phyloP scores from a whole-genome alignment of 768 basidiomycete species.

The Phanerodontia chrysosporium region DNA sequence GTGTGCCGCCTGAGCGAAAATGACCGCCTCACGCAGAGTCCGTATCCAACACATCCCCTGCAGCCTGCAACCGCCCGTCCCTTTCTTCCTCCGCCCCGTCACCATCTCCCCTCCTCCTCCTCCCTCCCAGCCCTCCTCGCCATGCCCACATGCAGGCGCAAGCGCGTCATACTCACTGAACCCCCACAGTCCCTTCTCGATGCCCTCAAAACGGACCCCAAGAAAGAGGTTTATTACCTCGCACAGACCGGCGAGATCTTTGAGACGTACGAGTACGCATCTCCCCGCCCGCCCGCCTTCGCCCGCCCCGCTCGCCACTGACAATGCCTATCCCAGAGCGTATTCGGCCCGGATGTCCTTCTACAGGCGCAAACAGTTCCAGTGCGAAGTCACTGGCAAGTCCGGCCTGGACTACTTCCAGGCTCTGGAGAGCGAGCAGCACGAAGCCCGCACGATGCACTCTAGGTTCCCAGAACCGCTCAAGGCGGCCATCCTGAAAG shows the following conservation, averaged over 20 bases:
- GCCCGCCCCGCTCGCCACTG: not conserved
- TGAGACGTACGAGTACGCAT: conserved; percentile 86
- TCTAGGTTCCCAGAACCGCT: conserved; percentile 89
- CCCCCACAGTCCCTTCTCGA: conserved; percentile 68
- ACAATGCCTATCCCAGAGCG: conserved; percentile 39
- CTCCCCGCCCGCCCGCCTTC: conserved; percentile 23
- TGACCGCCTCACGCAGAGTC: conserved; percentile 24
- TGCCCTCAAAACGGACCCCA: conserved; percentile 57
- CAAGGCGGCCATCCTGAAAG: conserved; percentile 85
- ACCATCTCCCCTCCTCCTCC: conserved; percentile 26
- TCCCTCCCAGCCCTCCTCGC: conserved; percentile 18
- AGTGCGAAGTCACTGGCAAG: conserved; percentile 96
- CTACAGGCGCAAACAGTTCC: conserved; percentile 91
- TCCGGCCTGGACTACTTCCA: conserved; percentile 91
- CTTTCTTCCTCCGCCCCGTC: conserved; percentile 39
- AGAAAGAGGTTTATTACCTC: conserved; percentile 85
- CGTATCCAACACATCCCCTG: conserved; percentile 25
- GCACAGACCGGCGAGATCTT: conserved; percentile 96
- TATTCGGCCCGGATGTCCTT: conserved; percentile 93
- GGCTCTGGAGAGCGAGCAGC: conserved; percentile 86
- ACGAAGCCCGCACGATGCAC: conserved; percentile 87
- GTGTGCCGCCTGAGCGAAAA: conserved; percentile 26
- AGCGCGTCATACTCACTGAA: conserved; percentile 85
- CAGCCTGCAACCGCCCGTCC: conserved; percentile 27
- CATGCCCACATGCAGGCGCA: conserved; percentile 88